Evolutionary conservation across 768 basidiomycete genomes (phyloP).

Genomic region (Podaxis sp.): DNA sequence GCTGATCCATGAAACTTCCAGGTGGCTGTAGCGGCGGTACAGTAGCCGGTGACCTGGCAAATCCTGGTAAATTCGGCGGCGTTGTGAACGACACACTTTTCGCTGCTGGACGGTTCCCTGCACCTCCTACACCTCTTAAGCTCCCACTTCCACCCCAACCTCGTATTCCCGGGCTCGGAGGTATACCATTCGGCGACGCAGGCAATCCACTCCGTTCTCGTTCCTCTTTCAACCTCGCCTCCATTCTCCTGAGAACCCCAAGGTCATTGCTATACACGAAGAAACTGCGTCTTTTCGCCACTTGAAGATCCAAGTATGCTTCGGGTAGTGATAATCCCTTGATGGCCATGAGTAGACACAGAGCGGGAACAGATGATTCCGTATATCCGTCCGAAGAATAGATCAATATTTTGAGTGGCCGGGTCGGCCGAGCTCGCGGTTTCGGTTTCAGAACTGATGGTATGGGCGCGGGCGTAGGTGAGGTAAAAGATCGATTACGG

Average conservation of each 20-base stretch:
- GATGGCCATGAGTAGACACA: constrained; percentile 83
- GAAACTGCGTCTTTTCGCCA: constrained; percentile 76
- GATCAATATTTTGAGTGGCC: constrained; percentile 73
- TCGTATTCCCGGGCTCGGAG: neutral
- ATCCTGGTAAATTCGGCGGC: constrained; percentile 20
- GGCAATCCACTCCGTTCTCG: constrained; percentile 26
- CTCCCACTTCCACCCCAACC: constrained; percentile 18
- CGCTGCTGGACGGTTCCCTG: constrained; percentile 39
- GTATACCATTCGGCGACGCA: constrained; percentile 18
- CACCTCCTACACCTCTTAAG: constrained; percentile 20
- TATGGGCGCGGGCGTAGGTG: constrained; percentile 27
- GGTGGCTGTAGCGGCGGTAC: constrained; percentile 12
- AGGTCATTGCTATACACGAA: constrained; percentile 90
- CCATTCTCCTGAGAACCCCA: constrained; percentile 68
- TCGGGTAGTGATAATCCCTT: constrained; percentile 72
- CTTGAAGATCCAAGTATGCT: constrained; percentile 91
- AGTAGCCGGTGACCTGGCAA: constrained; percentile 16
- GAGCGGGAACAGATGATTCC: constrained; percentile 85
- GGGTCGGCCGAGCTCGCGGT: constrained; percentile 39
- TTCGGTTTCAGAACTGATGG: constrained; percentile 20
- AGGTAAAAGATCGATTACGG: constrained; percentile 34
- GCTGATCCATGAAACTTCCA: neutral
- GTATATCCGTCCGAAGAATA: constrained; percentile 92
- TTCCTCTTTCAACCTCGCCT: constrained; percentile 48
- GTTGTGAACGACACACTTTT: constrained; percentile 52